Evolutionary conservation across 2,329 filamentous ascomycete genomes (phyloP).

Genomic region (Ascochyta rabiei): DNA sequence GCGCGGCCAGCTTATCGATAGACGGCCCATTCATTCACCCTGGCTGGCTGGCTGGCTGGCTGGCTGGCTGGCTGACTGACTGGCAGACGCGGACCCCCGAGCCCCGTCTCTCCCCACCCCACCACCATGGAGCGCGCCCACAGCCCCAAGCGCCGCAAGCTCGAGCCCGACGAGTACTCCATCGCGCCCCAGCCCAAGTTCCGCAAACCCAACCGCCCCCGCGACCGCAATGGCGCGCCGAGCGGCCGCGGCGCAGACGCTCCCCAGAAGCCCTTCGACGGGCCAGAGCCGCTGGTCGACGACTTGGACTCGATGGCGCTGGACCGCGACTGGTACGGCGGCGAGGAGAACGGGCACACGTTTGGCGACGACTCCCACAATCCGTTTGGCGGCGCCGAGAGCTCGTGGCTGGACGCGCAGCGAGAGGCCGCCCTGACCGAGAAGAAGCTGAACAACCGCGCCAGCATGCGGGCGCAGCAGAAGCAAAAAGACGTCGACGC

Average conservation of each 20-base stretch:
- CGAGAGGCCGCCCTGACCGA: conserved; percentile 75
- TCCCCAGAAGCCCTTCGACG: conserved; percentile 65
- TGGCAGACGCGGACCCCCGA: no score
- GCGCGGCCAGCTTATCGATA: conserved; percentile 26
- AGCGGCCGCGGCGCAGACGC: conserved; percentile 46
- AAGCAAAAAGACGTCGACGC: conserved; percentile 94
- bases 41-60: no score
- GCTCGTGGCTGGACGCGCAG: conserved; percentile 76
- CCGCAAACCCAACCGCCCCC: conserved; percentile 43
- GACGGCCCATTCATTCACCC: not conserved
- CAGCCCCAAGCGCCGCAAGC: conserved; percentile 69
- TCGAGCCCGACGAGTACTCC: conserved; percentile 68
- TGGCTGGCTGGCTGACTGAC: no score
- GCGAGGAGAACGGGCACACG: conserved; percentile 82
- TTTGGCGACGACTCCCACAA: conserved; percentile 94
- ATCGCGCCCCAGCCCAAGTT: conserved; percentile 57
- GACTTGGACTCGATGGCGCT: conserved; percentile 75
- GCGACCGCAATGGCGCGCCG: conserved; percentile 44
- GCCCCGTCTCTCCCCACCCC: not conserved
- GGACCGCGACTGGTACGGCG: conserved; percentile 91
- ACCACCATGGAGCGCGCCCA: conserved; percentile 48
- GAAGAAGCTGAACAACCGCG: conserved; percentile 75
- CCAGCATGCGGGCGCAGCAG: conserved; percentile 77
- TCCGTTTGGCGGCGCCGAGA: conserved; percentile 79
- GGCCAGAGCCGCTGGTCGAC: conserved; percentile 64